These are phyloP conservation scores for Coemansia sp. DNA, from an alignment of 192 early-diverging fungal species.

Conservation along the genomic window DNA sequence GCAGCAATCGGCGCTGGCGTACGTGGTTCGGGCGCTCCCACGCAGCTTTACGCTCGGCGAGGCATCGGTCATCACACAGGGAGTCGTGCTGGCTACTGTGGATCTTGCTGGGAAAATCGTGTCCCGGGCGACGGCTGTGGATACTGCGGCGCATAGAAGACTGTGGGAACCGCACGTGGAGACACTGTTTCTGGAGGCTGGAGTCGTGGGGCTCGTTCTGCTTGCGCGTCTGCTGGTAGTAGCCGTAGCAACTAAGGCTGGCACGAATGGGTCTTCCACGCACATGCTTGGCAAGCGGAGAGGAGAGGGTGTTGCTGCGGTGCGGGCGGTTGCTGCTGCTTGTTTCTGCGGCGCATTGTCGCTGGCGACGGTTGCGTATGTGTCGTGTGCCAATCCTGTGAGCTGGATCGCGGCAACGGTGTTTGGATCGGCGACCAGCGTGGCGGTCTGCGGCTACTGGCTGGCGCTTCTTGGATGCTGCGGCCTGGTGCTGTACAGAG, in stretches of 20 bases:
- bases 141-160: neutral
- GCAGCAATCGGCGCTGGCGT: neutral
- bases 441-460: conserved; percentile 32
- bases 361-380: conserved; percentile 10
- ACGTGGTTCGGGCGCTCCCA: conserved; percentile 9
- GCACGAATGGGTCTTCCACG: neutral
- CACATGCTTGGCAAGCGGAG: neutral
- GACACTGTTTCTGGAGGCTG: conserved; percentile 22
- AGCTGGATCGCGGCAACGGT: conserved; percentile 6
- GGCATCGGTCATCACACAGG: conserved; percentile 33
- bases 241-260: neutral
- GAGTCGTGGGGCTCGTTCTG: conserved; percentile 3
- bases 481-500: conserved; percentile 3
- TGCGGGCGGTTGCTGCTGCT: neutral
- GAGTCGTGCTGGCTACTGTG: conserved; percentile 1
- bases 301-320: neutral
- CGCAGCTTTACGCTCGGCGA: conserved; percentile 49
- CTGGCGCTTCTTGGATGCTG: conserved; percentile 8
- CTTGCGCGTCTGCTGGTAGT: conserved; percentile 12
- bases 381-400: conserved; percentile 6
- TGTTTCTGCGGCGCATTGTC: conserved; percentile 1
- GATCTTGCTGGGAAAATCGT: conserved; percentile 14
- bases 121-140: neutral
- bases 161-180: conserved; percentile 15
- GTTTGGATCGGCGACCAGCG: conserved; percentile 3